Evolutionary conservation across 306 rosid species (phyloP).

Genomic region (Prunus armeniaca): DNA sequence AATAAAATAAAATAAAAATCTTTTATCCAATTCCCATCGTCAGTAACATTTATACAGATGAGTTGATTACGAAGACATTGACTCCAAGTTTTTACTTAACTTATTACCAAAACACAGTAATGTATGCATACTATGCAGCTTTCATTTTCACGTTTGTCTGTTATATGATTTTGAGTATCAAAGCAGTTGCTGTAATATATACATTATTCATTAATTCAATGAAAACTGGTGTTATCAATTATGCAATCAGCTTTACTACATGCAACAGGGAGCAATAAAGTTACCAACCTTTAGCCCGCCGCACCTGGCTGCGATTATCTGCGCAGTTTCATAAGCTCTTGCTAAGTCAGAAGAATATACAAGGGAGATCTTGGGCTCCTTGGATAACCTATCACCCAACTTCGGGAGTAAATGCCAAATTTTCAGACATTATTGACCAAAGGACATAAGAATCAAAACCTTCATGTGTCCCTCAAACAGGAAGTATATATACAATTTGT

Average conservation of each 20-base stretch:
- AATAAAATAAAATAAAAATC: background rate
- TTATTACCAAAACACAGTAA: background rate
- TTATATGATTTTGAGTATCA: background rate
- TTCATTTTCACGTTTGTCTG: background rate
- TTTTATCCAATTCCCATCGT: background rate
- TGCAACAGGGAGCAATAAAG: background rate
- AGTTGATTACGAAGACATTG: background rate
- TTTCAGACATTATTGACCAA: background rate
- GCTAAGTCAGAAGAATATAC: constrained; percentile 86
- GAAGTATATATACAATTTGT: background rate
- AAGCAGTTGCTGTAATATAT: background rate
- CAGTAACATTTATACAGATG: background rate
- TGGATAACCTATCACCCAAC: constrained; percentile 81
- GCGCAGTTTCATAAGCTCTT: constrained; percentile 86
- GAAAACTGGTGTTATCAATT: background rate
- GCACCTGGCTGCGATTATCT: constrained; percentile 69
- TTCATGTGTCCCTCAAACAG: constrained; percentile 5
- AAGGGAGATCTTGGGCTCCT: constrained; percentile 60
- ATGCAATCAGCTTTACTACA: background rate
- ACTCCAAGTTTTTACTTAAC: background rate
- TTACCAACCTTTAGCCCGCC: constrained; percentile 64
- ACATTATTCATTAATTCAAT: background rate
- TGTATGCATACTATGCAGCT: constrained; percentile 12
- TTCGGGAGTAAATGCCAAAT: constrained; percentile 25
- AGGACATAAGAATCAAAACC: background rate